Percentiles rank a stretch among this genome's conserved stretches.
Evolutionary conservation across 2,329 filamentous ascomycete genomes (phyloP).

Genomic region (Pezicula carpinea): DNA sequence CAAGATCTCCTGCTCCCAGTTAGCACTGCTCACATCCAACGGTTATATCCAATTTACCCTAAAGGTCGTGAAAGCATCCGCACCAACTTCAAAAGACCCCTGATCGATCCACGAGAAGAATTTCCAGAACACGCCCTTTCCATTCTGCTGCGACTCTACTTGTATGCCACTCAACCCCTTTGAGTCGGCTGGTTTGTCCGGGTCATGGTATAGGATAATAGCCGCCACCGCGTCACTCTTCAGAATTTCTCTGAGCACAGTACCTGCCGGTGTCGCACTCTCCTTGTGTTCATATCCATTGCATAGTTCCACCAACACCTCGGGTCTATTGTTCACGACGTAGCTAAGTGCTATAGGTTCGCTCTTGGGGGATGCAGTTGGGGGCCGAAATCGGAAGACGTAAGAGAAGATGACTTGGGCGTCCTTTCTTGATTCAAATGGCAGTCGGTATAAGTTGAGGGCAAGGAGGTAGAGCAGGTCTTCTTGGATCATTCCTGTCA

Average conservation of each 20-base stretch:
- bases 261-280: constrained; percentile 86
- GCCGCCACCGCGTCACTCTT: constrained; percentile 90
- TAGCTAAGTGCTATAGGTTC: constrained; percentile 86
- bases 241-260: constrained; percentile 78
- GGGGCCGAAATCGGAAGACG: constrained; percentile 82
- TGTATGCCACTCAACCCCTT: constrained; percentile 76
- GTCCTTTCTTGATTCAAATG: constrained; percentile 95
- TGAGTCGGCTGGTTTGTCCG: constrained; percentile 60
- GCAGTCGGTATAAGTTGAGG: constrained; percentile 74
- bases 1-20: constrained; percentile 68
- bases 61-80: constrained; percentile 97
- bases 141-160: constrained; percentile 68
- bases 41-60: constrained; percentile 51
- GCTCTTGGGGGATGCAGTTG: constrained; percentile 58
- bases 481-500: constrained; percentile 81
- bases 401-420: constrained; percentile 94
- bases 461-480: constrained; percentile 84
- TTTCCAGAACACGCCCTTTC: constrained; percentile 87
- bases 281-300: constrained; percentile 86
- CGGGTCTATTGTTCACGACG: constrained; percentile 79
- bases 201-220: constrained; percentile 89
- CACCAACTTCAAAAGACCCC: constrained; percentile 92
- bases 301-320: constrained; percentile 83
- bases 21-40: not conserved
- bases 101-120: constrained; percentile 98